phyloP scores from a whole-genome alignment of 768 basidiomycete species.

The Suillus weaverae region DNA sequence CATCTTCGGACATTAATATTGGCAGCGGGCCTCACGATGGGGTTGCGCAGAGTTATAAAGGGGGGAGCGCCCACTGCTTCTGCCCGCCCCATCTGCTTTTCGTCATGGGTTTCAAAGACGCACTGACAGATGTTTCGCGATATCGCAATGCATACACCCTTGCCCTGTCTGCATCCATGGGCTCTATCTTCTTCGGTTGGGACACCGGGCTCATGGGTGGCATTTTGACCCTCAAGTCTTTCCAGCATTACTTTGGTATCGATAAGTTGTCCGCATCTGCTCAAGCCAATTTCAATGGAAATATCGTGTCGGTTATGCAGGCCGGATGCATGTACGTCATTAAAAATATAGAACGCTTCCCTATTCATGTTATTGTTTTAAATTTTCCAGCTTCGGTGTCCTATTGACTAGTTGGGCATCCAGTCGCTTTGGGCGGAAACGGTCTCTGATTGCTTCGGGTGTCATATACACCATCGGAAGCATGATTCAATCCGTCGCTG shows the following conservation, averaged over 20 bases:
- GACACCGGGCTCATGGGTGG: slow-evolving; percentile 49
- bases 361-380: background rate
- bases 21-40: background rate
- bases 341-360: background rate
- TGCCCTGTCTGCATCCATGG: slow-evolving; percentile 40
- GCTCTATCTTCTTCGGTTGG: slow-evolving; percentile 47
- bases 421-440: slow-evolving; percentile 41
- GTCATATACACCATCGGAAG: slow-evolving; percentile 44
- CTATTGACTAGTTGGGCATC: slow-evolving; percentile 38
- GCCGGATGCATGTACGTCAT: slow-evolving; percentile 43
- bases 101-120: slow-evolving; percentile 23
- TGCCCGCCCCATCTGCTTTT: background rate
- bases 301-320: slow-evolving; percentile 47
- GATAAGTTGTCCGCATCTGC: slow-evolving; percentile 33
- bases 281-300: slow-evolving; percentile 40
- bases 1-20: background rate
- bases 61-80: background rate
- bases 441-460: slow-evolving; percentile 41
- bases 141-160: slow-evolving; percentile 43
- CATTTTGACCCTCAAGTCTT: slow-evolving; percentile 40
- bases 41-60: background rate
- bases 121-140: slow-evolving; percentile 21
- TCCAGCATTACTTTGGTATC: slow-evolving; percentile 44
- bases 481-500: slow-evolving; percentile 40
- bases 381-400: slow-evolving; percentile 37